These are phyloP conservation scores for Ceratobasidium sp. DNA, from an alignment of 1,284 basidiomycete genomes.

Conservation along the genomic window DNA sequence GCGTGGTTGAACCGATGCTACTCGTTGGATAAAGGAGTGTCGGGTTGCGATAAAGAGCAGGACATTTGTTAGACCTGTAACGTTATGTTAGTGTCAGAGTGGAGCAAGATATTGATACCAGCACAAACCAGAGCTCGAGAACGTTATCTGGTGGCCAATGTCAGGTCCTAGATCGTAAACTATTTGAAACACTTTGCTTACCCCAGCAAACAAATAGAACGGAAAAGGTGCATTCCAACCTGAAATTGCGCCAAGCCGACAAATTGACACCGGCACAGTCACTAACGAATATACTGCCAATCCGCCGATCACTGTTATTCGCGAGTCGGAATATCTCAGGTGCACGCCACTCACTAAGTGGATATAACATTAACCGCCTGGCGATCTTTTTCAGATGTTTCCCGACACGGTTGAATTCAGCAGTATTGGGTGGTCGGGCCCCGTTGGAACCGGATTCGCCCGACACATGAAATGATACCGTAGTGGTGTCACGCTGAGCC, in stretches of 20 bases:
- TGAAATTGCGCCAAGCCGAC: constrained; percentile 32
- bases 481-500: not conserved
- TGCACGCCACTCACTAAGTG: constrained; percentile 19
- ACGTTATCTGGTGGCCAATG: constrained; percentile 13
- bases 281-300: constrained; percentile 30
- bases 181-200: not conserved
- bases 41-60: constrained; percentile 39
- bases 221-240: constrained; percentile 29
- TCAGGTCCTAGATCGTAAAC: not conserved
- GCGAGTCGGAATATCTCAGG: not conserved
- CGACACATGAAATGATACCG: constrained; percentile 15
- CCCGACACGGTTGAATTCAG: constrained; percentile 17
- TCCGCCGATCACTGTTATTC: too few species aligned
- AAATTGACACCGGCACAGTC: constrained; percentile 33
- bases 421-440: constrained; percentile 13
- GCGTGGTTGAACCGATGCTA: constrained; percentile 11
- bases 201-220: constrained; percentile 31
- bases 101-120: not conserved
- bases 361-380: too few species aligned
- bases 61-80: constrained; percentile 35
- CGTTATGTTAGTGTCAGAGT: not conserved
- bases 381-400: constrained; percentile 38
- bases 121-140: constrained; percentile 35
- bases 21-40: constrained; percentile 36
- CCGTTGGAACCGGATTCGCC: constrained; percentile 15